Conservation (phyloP, 345 rosid species). For the Rhodamnia rubescens region DNA sequence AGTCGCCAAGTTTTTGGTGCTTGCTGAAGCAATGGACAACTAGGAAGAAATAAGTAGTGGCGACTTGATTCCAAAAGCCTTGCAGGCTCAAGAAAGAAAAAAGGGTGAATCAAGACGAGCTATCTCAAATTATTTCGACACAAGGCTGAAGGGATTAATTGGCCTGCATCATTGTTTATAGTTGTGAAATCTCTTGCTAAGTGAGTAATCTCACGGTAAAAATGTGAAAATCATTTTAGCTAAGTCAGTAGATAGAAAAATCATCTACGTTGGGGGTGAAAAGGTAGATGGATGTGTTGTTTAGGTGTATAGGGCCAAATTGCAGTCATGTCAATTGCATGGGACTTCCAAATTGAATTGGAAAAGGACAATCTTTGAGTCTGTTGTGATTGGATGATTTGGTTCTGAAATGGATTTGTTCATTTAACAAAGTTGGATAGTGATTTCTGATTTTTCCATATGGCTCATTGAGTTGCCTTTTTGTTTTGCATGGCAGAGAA, state of each 20-base stretch:
- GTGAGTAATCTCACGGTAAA: not conserved
- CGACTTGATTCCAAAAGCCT: not conserved
- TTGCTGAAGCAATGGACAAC: fast-evolving
- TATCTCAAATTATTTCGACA: not conserved
- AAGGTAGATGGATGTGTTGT: not conserved
- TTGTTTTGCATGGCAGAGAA: constrained; percentile 52
- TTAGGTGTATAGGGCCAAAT: not conserved
- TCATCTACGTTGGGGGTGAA: not conserved
- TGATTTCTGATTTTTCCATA: not conserved
- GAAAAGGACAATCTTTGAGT: not conserved
- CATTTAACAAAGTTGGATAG: not conserved
- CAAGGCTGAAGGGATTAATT: not conserved
- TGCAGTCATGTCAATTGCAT: not conserved
- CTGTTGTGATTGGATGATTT: too few relatives aligned
- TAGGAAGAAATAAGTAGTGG: not conserved
- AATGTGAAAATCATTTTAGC: not conserved
- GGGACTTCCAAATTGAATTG: not conserved
- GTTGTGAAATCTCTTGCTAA: not conserved
- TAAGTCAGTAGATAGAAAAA: not conserved
- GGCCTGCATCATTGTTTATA: not conserved
- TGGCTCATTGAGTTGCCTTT: not conserved
- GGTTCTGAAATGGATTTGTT: not conserved
- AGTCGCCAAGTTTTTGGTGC: not conserved
- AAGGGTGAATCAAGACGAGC: not conserved
- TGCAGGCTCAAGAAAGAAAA: not conserved